Percentiles rank a stretch among this genome's conserved stretches.
phyloP scores from a whole-genome alignment of 345 rosid species.

The Carallia pectinifolia region DNA sequence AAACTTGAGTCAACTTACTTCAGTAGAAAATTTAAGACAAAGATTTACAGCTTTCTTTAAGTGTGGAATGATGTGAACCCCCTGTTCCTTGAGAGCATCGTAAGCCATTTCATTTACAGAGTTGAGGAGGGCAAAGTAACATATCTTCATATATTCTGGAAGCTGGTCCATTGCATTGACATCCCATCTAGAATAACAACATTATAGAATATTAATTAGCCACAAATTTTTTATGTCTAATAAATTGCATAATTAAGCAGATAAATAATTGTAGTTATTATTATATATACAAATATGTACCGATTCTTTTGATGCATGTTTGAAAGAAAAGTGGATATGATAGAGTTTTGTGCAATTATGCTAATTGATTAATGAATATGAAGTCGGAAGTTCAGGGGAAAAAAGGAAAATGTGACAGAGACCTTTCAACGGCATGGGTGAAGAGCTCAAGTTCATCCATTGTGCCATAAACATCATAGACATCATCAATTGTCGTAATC shows the following conservation, averaged over 20 bases:
- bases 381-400: not conserved
- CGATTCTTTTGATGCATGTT: not conserved
- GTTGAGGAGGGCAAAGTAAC: constrained; percentile 32
- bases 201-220: not conserved
- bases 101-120: constrained; percentile 31
- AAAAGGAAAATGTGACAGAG: not conserved
- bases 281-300: not conserved
- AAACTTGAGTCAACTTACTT: not conserved
- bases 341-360: not conserved
- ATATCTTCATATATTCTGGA: constrained; percentile 45
- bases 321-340: not conserved
- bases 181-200: constrained; percentile 35
- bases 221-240: too few relatives aligned
- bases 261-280: not conserved
- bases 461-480: constrained; percentile 43
- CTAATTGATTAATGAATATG: not conserved
- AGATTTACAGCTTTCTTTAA: constrained; percentile 36
- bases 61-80: constrained; percentile 28
- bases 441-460: constrained; percentile 36
- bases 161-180: constrained; percentile 31
- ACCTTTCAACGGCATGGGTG: not conserved
- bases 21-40: not conserved
- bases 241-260: too few relatives aligned
- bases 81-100: constrained; percentile 30
- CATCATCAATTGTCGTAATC: constrained; percentile 32